These are phyloP conservation scores for Suillus weaverae DNA, from an alignment of 768 basidiomycete genomes.

Conservation along the genomic window DNA sequence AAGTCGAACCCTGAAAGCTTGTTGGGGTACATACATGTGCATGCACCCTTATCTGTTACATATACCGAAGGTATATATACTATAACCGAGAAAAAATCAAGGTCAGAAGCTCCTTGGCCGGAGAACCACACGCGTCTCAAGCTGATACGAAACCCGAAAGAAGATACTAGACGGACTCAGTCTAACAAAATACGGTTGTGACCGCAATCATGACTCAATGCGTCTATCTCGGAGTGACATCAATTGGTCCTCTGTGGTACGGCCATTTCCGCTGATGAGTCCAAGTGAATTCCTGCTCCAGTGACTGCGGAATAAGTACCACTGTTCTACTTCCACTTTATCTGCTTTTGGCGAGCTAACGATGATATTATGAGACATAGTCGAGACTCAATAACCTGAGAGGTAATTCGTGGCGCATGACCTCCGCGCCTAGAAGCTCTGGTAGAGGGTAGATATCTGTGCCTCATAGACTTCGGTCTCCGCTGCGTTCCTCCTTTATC, in stretches of 20 bases:
- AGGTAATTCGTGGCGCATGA: background rate
- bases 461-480: background rate
- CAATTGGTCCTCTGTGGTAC: background rate
- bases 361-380: background rate
- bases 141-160: background rate
- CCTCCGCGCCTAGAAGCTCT: background rate
- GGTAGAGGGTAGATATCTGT: background rate
- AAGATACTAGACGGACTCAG: background rate
- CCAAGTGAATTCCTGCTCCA: background rate
- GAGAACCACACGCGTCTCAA: background rate
- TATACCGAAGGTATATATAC: background rate
- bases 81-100: background rate
- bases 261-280: background rate
- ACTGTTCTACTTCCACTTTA: background rate
- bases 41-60: background rate
- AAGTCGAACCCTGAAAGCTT: background rate
- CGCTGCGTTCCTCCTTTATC: background rate
- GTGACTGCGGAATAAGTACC: background rate
- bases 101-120: background rate
- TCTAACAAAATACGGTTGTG: background rate
- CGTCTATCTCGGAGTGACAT: background rate
- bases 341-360: background rate
- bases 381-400: background rate
- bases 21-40: background rate
- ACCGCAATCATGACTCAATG: background rate